Evolutionary conservation across 176 grass and related monocot genomes (phyloP), one percentile per base, ranked within the genome.

Genomic region (Tuctoria greenei): DNA sequence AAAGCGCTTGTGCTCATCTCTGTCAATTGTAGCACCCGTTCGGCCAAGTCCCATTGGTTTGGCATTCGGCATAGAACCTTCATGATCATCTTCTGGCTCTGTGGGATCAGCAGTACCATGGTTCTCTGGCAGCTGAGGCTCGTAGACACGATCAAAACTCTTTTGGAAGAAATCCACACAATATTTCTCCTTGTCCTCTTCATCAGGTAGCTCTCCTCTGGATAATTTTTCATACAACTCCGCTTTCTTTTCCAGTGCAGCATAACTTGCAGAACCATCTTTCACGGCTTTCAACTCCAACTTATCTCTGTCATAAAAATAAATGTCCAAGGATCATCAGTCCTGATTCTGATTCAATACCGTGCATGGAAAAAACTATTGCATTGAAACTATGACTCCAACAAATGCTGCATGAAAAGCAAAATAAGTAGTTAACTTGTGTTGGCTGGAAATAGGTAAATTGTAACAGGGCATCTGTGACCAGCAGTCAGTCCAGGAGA

Each of bases 101-200:
- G 11, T 71, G 80, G 34, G 62, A 54, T 63, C 60, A 77, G 16
- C 61, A 49, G 46, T 44, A 45, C 56, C 51, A 31, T 79, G 27
- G 46, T 17, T 50, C 61, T 92, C 84, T 77, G 84, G 81, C 23
- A 81, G 77, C 73, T 73, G 73, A 24, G 79, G 67, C 57, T 82
- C 82, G 15, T 86, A 67, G 28, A 84, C 79, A 55, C 70, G 82
- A 77, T 90, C 82, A 1, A 85, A 82, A 82, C 54, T 80, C 81
- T 98, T 98, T 45, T 80, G 82, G 87, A 99, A 99, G 70, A 99
- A 99, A 82, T 99, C 95, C 7, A 99, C 91, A 66, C 95, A 99
- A 75, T 95, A 99, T 61, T 90, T 95, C 83, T 99, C 95, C 23
- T 74, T 88, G 8, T 99, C 95, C 76, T 99, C 91, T 82, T 99